Conservation (phyloP, 371 early-diverging fungal genomes). For the Apophysomyces sp. region DNA sequence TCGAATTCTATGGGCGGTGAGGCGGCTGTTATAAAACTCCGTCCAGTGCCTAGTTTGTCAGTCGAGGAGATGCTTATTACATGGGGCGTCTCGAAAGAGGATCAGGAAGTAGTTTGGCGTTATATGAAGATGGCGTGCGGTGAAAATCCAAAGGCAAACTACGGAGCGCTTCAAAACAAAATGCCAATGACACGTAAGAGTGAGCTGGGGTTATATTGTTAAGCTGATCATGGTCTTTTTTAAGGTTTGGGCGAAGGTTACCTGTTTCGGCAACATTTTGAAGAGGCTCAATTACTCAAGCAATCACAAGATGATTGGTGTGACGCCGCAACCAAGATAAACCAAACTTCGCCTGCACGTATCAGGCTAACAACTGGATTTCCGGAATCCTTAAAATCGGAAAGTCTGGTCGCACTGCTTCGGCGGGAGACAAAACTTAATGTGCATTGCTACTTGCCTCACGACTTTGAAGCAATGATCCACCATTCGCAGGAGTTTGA, state of each 20-base stretch:
- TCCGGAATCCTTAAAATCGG: slow-evolving; percentile 51
- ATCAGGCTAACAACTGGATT: slow-evolving; percentile 39
- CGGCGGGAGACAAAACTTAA: slow-evolving; percentile 58
- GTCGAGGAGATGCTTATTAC: slow-evolving; percentile 69
- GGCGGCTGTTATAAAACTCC: slow-evolving; percentile 69
- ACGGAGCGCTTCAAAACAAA: slow-evolving; percentile 26
- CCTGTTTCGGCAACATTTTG: slow-evolving; percentile 64
- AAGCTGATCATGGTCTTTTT: neutral
- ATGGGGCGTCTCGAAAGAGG: slow-evolving; percentile 48
- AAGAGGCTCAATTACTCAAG: slow-evolving; percentile 57
- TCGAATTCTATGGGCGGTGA: slow-evolving; percentile 84
- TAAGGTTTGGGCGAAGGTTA: slow-evolving; percentile 72
- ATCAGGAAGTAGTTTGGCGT: slow-evolving; percentile 59
- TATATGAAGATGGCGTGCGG: slow-evolving; percentile 91
- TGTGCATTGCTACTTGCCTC: slow-evolving; percentile 56
- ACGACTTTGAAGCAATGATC: slow-evolving; percentile 62
- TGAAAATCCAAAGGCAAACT: slow-evolving; percentile 73
- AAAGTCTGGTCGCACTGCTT: slow-evolving; percentile 55
- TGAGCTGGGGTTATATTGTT: neutral
- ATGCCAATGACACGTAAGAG: slow-evolving; percentile 47
- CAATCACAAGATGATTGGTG: slow-evolving; percentile 82
- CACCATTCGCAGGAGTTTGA: slow-evolving; percentile 61
- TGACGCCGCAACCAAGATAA: slow-evolving; percentile 47
- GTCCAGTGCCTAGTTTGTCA: slow-evolving; percentile 54
- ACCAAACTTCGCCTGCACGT: slow-evolving; percentile 18